These are phyloP conservation scores for Pyrus betulifolia DNA, from an alignment of 306 rosid species.

Conservation along the genomic window DNA sequence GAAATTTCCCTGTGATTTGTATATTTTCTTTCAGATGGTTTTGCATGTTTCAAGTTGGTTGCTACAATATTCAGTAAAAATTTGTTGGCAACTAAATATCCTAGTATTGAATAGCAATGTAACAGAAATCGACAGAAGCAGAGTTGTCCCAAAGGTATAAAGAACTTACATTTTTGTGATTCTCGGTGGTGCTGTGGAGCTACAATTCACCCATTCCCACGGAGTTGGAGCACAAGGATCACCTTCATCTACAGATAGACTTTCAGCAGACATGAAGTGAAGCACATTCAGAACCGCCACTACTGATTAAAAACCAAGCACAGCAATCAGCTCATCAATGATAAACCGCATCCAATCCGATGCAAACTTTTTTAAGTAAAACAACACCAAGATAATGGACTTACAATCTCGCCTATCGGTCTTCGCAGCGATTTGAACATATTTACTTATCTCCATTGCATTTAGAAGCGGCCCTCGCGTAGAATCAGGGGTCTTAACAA, in stretches of 20 bases:
- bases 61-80: neutral
- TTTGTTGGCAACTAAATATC: neutral
- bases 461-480: constrained; percentile 75
- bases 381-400: constrained; percentile 19
- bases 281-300: constrained; percentile 47
- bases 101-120: neutral
- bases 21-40: neutral
- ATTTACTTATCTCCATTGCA: constrained; percentile 86
- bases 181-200: constrained; percentile 51
- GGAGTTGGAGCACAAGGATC: constrained; percentile 87
- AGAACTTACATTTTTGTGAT: constrained; percentile 61
- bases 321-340: constrained; percentile 21
- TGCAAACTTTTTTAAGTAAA: neutral
- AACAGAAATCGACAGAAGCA: constrained; percentile 1
- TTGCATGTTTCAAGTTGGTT: neutral
- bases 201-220: constrained; percentile 88
- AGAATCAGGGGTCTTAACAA: constrained; percentile 67
- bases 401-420: constrained; percentile 68
- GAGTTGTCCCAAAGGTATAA: constrained; percentile 4
- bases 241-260: constrained; percentile 47
- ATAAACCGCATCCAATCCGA: neutral
- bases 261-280: constrained; percentile 41
- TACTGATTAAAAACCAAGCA: constrained; percentile 31
- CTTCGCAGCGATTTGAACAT: constrained; percentile 49
- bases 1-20: neutral